phyloP scores from a whole-genome alignment of 768 basidiomycete species.

The Coprinellus micaceus region DNA sequence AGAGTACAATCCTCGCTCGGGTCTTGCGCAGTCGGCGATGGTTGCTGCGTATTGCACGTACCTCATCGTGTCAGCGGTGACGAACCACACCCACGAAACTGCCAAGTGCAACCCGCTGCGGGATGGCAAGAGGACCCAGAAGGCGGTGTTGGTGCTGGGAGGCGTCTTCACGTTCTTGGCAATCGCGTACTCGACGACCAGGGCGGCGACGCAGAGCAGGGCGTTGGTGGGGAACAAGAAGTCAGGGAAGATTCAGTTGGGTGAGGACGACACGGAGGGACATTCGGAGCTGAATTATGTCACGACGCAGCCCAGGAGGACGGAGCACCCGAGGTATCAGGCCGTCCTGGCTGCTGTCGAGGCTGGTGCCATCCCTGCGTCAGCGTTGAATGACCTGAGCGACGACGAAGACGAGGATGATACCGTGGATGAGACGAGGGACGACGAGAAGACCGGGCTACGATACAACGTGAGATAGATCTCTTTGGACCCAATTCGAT shows the following conservation, averaged over 20 bases:
- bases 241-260: conserved; percentile 60
- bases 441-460: conserved; percentile 91
- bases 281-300: conserved; percentile 75
- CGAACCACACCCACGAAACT: conserved; percentile 78
- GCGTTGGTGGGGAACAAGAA: conserved; percentile 81
- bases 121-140: conserved; percentile 65
- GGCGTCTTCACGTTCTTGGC: conserved; percentile 96
- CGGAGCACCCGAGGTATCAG: conserved; percentile 87
- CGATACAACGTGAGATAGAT: conserved; percentile 91
- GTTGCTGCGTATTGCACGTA: conserved; percentile 98
- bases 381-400: background rate
- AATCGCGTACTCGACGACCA: conserved; percentile 94
- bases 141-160: conserved; percentile 84
- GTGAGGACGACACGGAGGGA: conserved; percentile 44
- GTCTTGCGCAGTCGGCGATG: conserved; percentile 93
- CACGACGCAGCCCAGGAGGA: conserved; percentile 77
- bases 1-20: conserved; percentile 89
- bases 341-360: conserved; percentile 94
- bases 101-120: conserved; percentile 85
- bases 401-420: no score
- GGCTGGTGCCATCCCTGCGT: conserved; percentile 55
- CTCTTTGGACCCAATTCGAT: no score
- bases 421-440: conserved; percentile 54
- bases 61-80: conserved; percentile 88
- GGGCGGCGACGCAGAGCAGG: conserved; percentile 93